Evolutionary conservation across 768 basidiomycete species (phyloP).

Genomic region (Dioszegia hungarica): DNA sequence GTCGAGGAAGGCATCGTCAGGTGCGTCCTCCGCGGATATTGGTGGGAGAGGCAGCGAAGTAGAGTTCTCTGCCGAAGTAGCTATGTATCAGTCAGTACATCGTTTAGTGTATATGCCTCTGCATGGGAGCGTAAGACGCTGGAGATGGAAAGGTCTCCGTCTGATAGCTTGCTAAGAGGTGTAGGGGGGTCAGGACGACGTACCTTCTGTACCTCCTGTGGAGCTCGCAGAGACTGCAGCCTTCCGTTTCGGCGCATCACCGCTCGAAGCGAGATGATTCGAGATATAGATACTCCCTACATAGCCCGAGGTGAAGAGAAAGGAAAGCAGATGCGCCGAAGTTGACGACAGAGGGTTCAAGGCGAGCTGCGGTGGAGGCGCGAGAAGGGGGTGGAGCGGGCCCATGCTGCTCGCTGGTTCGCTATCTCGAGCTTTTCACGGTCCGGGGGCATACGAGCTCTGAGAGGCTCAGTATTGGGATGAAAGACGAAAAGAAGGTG

Average conservation of each 20-base stretch:
- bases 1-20: no score
- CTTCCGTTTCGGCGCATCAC: no score
- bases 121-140: no score
- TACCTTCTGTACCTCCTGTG: no score
- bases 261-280: conserved; percentile 48
- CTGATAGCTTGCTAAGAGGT: no score
- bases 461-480: no score
- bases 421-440: not conserved
- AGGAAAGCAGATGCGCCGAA: conserved; percentile 58
- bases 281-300: conserved; percentile 78
- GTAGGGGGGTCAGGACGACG: no score
- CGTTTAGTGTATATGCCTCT: not conserved
- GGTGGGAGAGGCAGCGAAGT: not conserved
- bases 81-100: conserved; percentile 5
- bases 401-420: conserved; percentile 1
- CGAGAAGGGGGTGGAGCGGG: conserved; percentile 16
- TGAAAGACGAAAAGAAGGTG: not conserved
- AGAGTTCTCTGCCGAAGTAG: not conserved
- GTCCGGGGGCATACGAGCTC: no score
- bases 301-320: conserved; percentile 62
- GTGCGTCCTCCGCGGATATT: no score
- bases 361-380: conserved; percentile 7
- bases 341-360: conserved; percentile 16
- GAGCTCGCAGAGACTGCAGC: no score
- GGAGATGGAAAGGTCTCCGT: no score